Conservation (phyloP, 2,329 filamentous ascomycete genomes). For the Claviceps lovelessii region DNA sequence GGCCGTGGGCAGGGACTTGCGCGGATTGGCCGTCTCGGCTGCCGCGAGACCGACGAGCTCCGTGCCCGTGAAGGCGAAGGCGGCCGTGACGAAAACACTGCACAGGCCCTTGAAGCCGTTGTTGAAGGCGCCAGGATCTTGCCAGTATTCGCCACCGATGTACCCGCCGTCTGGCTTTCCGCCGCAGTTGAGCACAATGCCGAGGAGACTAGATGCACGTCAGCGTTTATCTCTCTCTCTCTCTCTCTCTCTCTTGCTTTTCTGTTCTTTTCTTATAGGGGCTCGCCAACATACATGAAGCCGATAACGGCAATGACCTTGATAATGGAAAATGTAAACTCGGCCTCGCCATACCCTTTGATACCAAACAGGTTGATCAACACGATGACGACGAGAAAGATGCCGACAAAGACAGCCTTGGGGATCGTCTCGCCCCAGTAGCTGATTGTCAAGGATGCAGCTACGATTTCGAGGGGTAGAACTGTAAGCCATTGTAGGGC, state of each 20-base stretch:
- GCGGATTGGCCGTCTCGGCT: conserved; percentile 64
- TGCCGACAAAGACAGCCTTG: conserved; percentile 63
- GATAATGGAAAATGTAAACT: conserved; percentile 74
- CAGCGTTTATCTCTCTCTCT: too few relatives aligned
- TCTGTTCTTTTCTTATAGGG: too few relatives aligned
- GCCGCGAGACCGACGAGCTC: conserved; percentile 65
- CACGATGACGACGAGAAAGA: conserved; percentile 67
- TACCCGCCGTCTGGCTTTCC: conserved; percentile 61
- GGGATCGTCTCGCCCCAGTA: conserved; percentile 59
- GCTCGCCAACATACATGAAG: conserved; percentile 52
- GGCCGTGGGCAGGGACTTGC: conserved; percentile 70
- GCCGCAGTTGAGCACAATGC: conserved; percentile 72
- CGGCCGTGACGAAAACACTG: conserved; percentile 61
- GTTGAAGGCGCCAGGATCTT: conserved; percentile 67
- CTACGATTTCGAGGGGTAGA: conserved; percentile 73
- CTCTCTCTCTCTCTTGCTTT: too few relatives aligned
- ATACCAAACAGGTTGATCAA: conserved; percentile 79
- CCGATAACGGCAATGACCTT: conserved; percentile 78
- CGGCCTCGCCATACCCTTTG: conserved; percentile 76
- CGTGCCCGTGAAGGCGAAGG: conserved; percentile 63
- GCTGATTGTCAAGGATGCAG: conserved; percentile 68
- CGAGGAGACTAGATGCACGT: conserved; percentile 49
- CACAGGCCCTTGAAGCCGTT: conserved; percentile 75
- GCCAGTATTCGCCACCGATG: conserved; percentile 68
- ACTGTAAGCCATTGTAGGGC: conserved; percentile 78